phyloP scores from a whole-genome alignment of 2,329 filamentous ascomycete genomes.

The Botrytis deweyae region DNA sequence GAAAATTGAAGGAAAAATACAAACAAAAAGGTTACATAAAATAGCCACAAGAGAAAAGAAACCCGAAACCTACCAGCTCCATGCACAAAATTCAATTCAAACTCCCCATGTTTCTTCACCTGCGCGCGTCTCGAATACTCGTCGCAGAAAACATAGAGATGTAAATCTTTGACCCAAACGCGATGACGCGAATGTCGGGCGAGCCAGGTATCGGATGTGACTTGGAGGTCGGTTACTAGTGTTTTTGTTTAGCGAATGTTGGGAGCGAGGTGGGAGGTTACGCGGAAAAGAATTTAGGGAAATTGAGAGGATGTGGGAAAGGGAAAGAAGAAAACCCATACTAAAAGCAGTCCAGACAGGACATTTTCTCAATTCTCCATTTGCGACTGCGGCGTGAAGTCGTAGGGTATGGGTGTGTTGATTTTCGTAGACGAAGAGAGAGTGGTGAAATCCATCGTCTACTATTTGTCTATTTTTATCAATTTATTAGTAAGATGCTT shows the following conservation, averaged over 20 bases:
- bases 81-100: conserved; percentile 38
- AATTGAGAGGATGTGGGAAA: no score
- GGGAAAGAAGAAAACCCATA: conserved; percentile 35
- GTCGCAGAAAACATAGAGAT: conserved; percentile 60
- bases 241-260: not conserved
- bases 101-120: conserved; percentile 42
- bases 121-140: conserved; percentile 55
- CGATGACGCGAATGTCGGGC: conserved; percentile 48
- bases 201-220: conserved; percentile 51
- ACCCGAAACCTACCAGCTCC: conserved; percentile 30
- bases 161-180: conserved; percentile 54
- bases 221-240: conserved; percentile 52
- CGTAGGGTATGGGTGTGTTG: conserved; percentile 48
- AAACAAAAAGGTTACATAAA: not conserved
- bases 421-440: conserved; percentile 55
- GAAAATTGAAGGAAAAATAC: not conserved
- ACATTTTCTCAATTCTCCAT: conserved; percentile 53
- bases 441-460: conserved; percentile 55
- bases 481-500: not conserved
- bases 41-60: no score
- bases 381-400: conserved; percentile 56
- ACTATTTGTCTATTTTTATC: conserved; percentile 49
- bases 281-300: no score
- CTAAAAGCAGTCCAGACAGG: conserved; percentile 66
- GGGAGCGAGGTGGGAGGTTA: not conserved